phyloP scores from a whole-genome alignment of 1,284 basidiomycete species.

The Flammula alnicola region DNA sequence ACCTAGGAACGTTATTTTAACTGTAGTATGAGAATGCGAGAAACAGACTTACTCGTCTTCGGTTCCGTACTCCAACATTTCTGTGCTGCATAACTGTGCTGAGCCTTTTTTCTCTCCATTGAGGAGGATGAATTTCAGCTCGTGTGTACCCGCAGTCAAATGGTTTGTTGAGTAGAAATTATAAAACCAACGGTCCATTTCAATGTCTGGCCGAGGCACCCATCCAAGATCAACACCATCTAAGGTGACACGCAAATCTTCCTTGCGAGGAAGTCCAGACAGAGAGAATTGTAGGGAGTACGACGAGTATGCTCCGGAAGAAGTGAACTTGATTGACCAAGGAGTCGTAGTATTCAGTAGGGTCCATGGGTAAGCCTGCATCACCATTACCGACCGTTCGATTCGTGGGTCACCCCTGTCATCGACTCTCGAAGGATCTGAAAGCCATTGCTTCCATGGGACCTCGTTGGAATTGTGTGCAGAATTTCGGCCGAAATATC shows the following conservation, averaged over 20 bases:
- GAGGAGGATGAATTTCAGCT: slow-evolving; percentile 61
- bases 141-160: slow-evolving; percentile 55
- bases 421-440: slow-evolving; percentile 36
- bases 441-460: slow-evolving; percentile 78
- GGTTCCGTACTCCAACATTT: slow-evolving; percentile 78
- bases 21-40: background rate
- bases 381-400: slow-evolving; percentile 76
- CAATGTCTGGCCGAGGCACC: slow-evolving; percentile 58
- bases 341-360: slow-evolving; percentile 63
- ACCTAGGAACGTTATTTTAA: slow-evolving; percentile 46
- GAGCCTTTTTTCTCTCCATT: slow-evolving; percentile 53
- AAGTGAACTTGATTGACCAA: slow-evolving; percentile 66
- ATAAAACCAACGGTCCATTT: slow-evolving; percentile 76
- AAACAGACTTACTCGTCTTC: slow-evolving; percentile 55
- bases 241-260: slow-evolving; percentile 62
- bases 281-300: slow-evolving; percentile 76
- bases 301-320: slow-evolving; percentile 66
- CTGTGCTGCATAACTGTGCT: slow-evolving; percentile 78
- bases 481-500: slow-evolving; percentile 78
- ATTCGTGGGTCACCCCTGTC: slow-evolving; percentile 40
- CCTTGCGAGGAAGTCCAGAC: slow-evolving; percentile 67
- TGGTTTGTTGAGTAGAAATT: slow-evolving; percentile 50
- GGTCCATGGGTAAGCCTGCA: slow-evolving; percentile 79
- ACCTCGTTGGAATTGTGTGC: slow-evolving; percentile 50
- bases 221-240: slow-evolving; percentile 66